Conservation (phyloP, 139 green algal species). For the Spirogloea muscicola region DNA sequence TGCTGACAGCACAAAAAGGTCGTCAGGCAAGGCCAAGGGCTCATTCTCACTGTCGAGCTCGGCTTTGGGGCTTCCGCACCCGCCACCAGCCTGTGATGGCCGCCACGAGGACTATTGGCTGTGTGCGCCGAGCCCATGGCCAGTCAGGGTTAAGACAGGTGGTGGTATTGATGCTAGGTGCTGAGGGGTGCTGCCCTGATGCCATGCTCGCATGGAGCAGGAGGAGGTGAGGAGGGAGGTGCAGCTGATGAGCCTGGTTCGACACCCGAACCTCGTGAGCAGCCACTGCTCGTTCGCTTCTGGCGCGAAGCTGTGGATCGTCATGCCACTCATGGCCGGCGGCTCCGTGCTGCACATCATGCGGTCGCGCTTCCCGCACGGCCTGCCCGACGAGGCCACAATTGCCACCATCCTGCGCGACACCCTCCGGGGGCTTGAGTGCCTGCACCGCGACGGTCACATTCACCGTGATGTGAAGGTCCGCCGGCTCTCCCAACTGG, state of each 20-base stretch:
- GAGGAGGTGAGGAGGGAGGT: constrained; percentile 93
- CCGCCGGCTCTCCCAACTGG: no score
- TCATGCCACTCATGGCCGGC: constrained; percentile 71
- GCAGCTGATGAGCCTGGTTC: constrained; percentile 87
- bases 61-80: no score
- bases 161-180: no score
- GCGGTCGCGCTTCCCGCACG: constrained; percentile 56
- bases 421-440: constrained; percentile 89
- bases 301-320: constrained; percentile 88
- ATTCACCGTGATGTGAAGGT: constrained; percentile 98
- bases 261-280: constrained; percentile 92
- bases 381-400: constrained; percentile 81
- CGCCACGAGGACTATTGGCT: no score
- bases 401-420: constrained; percentile 94
- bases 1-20: no score
- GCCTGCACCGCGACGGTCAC: constrained; percentile 85
- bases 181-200: no score
- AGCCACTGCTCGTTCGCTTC: constrained; percentile 88
- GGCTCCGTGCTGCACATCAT: constrained; percentile 57
- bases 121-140: no score
- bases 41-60: no score
- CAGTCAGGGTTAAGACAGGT: no score
- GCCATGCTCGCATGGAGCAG: no score
- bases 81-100: no score
- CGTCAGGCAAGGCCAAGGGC: no score